Evolutionary conservation across 352 stramenopile species (phyloP), one percentile per base, ranked within the genome.

Genomic region (Phytophthora foliorum): DNA sequence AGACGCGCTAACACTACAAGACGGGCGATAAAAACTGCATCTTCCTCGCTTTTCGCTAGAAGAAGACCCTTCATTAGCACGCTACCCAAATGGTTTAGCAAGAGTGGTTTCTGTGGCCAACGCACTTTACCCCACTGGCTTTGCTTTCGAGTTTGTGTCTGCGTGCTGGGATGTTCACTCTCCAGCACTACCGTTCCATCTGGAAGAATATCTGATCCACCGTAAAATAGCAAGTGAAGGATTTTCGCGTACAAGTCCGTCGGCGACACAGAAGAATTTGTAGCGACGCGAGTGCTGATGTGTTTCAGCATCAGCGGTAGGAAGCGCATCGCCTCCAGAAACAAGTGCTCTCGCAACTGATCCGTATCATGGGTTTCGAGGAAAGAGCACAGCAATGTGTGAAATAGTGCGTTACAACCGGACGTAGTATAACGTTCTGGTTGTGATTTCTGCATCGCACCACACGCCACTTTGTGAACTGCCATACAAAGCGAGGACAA

Each of bases 61-160:
- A 96, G 50, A 17, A 94, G 63, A 17, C 86, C 84, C 24, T 92
- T 92, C 24, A 89, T 86, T 25, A 94, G 53, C 31, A 96, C 74
- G 10, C 82, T 91, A 3, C 86, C 87, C 25, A 96, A 70, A 68
- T 96, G 85, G 39, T 74, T 81, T 8, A 94, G 69, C 59, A 96
- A 49, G 38, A 96, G 45, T 16, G 89, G 89, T 61, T 94, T 94
- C 11, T 80, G 83, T 4, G 87, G 87, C 69, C 83, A 90, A 31
- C 87, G 81, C 17, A 94, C 81, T 67, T 94, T 94, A 2, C 82
- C 83, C 87, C 87, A 94, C 56, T 93, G 83, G 46, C 87, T 94
- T 56, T 94, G 87, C 68, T 94, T 94, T 10, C 84, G 85, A n/a
- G 89, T 96, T 62, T 93, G 86, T 3, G 89, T 96, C 56, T 96